Base-by-base conservation (phyloP, 257 asterid species). In the Jacaranda mimosifolia region DNA sequence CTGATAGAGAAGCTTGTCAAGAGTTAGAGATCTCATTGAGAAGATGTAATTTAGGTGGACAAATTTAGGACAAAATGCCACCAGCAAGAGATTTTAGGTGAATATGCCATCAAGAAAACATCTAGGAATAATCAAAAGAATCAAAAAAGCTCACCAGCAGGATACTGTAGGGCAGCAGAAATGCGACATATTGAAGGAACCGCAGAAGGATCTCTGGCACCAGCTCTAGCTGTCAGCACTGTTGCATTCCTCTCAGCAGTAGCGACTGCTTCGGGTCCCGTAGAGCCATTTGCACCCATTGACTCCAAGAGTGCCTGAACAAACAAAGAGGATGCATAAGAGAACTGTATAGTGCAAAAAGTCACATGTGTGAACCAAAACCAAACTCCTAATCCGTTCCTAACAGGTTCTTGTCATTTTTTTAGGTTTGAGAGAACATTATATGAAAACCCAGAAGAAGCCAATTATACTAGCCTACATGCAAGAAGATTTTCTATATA, bases 121-220 rank as follows among this genome's bases (percentile, higher is more conserved):
- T 65, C 78, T 12, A 53, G 67, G 57, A 36, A 55, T 36, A 72
- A 40, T 52, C 49, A n/a, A 35, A 26, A 76, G 42, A 40, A 77
- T 26, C 75, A 17, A 39, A 63, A 82, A 80, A 73, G 56, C 87
- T 89, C 78, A 96, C 99, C 98, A 67, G 97, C 90, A 73, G 97
- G 96, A 75, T 92, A 93, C 73, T 96, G 99, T 32, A 93, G 90
- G 79, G 99, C 96, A 67, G 99, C 93, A 79, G 98, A 91, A 79
- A 93, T 93, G 84, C 98, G 99, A 72, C 98, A 92, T 78, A 96
- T 88, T 77, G 99, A 96, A 63, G 99, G 98, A 77, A 96, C 86
- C 43, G 97, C 97, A 70, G 99, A 93, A 75, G 98, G 99, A 87
- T 96, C 99, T 80, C 92, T 87, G 48, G 96, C 92, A 68, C 99